Conservation (phyloP, 805 yeast species). For the Candida succiphila region DNA sequence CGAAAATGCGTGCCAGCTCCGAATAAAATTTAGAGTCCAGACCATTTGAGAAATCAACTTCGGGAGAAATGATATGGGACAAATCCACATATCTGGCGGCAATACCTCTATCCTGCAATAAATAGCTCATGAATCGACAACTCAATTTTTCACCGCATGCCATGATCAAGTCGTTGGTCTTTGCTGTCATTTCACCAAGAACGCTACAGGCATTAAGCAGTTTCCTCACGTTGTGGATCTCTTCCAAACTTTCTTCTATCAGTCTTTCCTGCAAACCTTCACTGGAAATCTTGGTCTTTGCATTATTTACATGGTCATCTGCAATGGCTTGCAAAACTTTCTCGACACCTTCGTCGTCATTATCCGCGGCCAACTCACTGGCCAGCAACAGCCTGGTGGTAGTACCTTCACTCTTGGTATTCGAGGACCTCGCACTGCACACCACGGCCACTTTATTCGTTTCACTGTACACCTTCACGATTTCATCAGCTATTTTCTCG, state of each 20-base stretch:
- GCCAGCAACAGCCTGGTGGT: conserved; percentile 78
- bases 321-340: conserved; percentile 56
- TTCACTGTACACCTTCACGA: conserved; percentile 57
- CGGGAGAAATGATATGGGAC: conserved; percentile 59
- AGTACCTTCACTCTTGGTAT: conserved; percentile 91
- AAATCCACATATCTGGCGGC: conserved; percentile 74
- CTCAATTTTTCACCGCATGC: conserved; percentile 90
- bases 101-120: conserved; percentile 76
- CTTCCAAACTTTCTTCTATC: conserved; percentile 48
- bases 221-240: conserved; percentile 58
- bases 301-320: conserved; percentile 72
- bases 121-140: conserved; percentile 79
- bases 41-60: conserved; percentile 43
- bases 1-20: conserved; percentile 42
- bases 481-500: conserved; percentile 72
- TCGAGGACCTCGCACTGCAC: conserved; percentile 89
- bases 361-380: conserved; percentile 68
- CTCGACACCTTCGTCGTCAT: conserved; percentile 37
- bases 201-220: conserved; percentile 80
- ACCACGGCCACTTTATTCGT: conserved; percentile 78
- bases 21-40: conserved; percentile 61
- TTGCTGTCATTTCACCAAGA: conserved; percentile 82
- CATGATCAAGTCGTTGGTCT: conserved; percentile 85
- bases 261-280: conserved; percentile 39
- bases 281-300: conserved; percentile 40